phyloP scores from a whole-genome alignment of 2,329 filamentous ascomycete genomes.

The Gnomoniopsis smithogilvyi region DNA sequence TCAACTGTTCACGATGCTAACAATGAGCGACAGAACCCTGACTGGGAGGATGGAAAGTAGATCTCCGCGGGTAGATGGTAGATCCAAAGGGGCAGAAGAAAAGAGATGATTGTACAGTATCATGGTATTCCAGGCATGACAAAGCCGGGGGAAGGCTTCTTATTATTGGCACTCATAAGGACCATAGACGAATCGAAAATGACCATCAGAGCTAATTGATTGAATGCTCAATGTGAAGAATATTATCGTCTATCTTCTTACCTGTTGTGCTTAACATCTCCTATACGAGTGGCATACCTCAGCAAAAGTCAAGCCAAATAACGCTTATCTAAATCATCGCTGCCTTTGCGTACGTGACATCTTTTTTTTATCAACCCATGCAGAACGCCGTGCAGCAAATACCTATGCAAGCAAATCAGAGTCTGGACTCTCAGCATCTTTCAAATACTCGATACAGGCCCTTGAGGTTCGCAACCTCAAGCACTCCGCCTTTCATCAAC shows the following conservation, averaged over 20 bases:
- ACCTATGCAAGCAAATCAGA: too few species aligned
- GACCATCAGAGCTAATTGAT: slow-evolving; percentile 7
- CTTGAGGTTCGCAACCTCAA: slow-evolving; percentile 90
- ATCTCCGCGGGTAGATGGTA: neutral
- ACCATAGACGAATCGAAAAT: slow-evolving; percentile 19
- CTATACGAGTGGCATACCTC: neutral
- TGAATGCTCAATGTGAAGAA: neutral
- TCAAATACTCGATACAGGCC: slow-evolving; percentile 94
- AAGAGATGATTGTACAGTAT: slow-evolving; percentile 15
- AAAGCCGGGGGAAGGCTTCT: neutral
- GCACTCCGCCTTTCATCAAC: slow-evolving; percentile 68
- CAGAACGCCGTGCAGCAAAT: neutral
- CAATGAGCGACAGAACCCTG: slow-evolving; percentile 43
- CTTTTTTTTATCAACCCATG: neutral
- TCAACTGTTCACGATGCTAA: slow-evolving; percentile 5
- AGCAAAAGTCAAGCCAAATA: neutral
- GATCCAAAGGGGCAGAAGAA: neutral
- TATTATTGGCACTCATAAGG: slow-evolving; percentile 6
- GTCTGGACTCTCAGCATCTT: slow-evolving; percentile 59
- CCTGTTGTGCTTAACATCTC: neutral
- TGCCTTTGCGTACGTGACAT: neutral
- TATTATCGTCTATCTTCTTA: neutral
- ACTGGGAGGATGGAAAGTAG: slow-evolving; percentile 51
- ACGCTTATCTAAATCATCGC: neutral
- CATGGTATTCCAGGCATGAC: slow-evolving; percentile 3